Evolutionary conservation across 306 rosid genomes (phyloP).

Genomic region (Mucuna pruriens): DNA sequence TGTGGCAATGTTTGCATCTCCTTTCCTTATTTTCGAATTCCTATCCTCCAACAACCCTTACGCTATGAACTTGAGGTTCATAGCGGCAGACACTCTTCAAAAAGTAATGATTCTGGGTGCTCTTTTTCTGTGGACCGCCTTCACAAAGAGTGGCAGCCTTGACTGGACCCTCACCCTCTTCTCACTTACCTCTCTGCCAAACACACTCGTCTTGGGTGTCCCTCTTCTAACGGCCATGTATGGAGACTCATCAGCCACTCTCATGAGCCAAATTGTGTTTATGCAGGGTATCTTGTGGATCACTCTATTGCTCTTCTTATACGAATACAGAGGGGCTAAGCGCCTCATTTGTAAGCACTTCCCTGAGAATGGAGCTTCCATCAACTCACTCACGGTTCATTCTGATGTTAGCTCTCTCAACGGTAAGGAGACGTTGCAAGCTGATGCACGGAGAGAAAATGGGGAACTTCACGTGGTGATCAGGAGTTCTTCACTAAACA

Average conservation of each 20-base stretch:
- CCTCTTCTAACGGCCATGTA: slow-evolving; percentile 76
- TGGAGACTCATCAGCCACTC: slow-evolving; percentile 57
- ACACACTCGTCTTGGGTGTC: slow-evolving; percentile 77
- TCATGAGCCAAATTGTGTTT: slow-evolving; percentile 71
- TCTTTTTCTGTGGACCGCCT: slow-evolving; percentile 8
- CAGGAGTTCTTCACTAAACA: slow-evolving; percentile 62
- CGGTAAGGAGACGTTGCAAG: slow-evolving; percentile 52
- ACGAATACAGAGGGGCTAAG: slow-evolving; percentile 75
- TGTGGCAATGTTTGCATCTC: slow-evolving; percentile 15
- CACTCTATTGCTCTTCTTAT: slow-evolving; percentile 66
- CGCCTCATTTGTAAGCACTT: slow-evolving; percentile 66
- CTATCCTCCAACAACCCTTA: slow-evolving; percentile 32
- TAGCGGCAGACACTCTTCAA: slow-evolving; percentile 25
- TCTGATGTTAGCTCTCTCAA: slow-evolving; percentile 69
- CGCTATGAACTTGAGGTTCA: neutral
- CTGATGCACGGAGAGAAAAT: slow-evolving; percentile 64
- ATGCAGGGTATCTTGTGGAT: slow-evolving; percentile 71
- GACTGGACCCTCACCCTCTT: slow-evolving; percentile 75
- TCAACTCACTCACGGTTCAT: slow-evolving; percentile 62
- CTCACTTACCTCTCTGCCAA: slow-evolving; percentile 74
- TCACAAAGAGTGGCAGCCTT: slow-evolving; percentile 43
- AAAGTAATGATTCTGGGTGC: slow-evolving; percentile 10
- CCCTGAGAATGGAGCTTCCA: slow-evolving; percentile 66
- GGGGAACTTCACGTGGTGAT: slow-evolving; percentile 73
- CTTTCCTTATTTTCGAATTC: slow-evolving; percentile 12